Evolutionary conservation across 1,139 yeast species (phyloP), one percentile per base, ranked within the genome.

Genomic region (Geotrichum carabidarum): DNA sequence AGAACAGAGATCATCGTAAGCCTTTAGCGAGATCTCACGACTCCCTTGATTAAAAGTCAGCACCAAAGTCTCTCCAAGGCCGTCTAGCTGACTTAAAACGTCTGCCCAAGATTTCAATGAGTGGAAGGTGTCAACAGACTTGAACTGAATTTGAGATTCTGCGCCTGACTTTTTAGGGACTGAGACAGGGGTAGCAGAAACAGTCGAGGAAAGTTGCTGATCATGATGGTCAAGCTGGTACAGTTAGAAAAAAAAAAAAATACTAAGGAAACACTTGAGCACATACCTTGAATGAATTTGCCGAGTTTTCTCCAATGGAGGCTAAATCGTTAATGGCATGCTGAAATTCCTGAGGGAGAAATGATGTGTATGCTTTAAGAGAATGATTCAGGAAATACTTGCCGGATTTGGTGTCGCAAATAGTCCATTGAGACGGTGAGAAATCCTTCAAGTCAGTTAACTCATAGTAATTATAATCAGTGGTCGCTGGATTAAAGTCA

Each of bases 321-420:
- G 51, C 48, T 12, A 43, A 41, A 30, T 15, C 36, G n/a, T 44
- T 42, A 1, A 50, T 17, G 50, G 49, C 56, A 12, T 42, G 46
- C 51, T 4, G 53, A 51, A 15, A 43, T 44, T 15, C 50, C 48
- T 17, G 52, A 8, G 70, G 70, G 3, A 66, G 44, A 8, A 59
- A 61, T 8, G 53, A 50, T 8, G 67, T 54, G n/a, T 62, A 55
- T 17, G 60, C 62, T 31, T 54, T 54, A 18, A 66, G 48, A 12
- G 69, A 59, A 52, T 66, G 65, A 45, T 60, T 57, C 54, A 59
- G 67, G 44, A 60, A 58, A 44, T 67, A 56, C 43, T 63, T 63
- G 41, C 69, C 70, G 32, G 61, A 56, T 8, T 54, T 46, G 22
- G 62, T 59, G 8, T 66, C 58, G 49, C 65, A 68, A 1, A 69